Evolutionary conservation across 495 filamentous ascomycete genomes (phyloP), one percentile per base, ranked within the genome.

Genomic region (Pyronema domesticum): DNA sequence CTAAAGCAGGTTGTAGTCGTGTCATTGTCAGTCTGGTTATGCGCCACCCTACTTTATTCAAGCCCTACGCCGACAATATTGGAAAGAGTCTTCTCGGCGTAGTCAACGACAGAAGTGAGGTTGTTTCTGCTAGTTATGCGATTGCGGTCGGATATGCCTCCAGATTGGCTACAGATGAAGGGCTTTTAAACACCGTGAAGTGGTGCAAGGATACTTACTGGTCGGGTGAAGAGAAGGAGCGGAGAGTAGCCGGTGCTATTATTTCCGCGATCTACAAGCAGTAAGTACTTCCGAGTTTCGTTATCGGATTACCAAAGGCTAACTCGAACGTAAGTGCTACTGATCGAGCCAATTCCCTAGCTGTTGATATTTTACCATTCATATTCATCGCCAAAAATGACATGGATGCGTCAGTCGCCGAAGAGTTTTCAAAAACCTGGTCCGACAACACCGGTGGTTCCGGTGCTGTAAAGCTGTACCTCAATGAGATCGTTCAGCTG

Each of bases 351-450:
- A 82, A 78, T 56, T 74, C 80, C 6, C 71, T 95, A 39, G 83
- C 89, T 46, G 69, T 77, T 0, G 75, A 76, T 1, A 76, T 88
- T 2, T 68, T 95, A 15, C 91, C 91, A 0, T 87, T 98, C 59
- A 77, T 89, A 6, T 98, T 91, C 62, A 71, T 95, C 8, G 85
- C 77, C 13, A 88, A 88, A 61, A 81, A 94, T 65, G 89, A 95
- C 63, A 76, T 76, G 5, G 78, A 88, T 56, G 81, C 84, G 19
- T 79, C 83, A 53, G 84, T 89, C 14, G 75, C 74, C 35, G 79
- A 82, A 56, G 72, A 76, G 10, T 93, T 89, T 57, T 76, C 79
- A 37, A 83, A 87, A 47, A 84, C 83, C 0, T 98, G 91, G 91
- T 76, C 75, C 37, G 84, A 94, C 55, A 88, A 89, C 63, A 89